These are phyloP conservation scores for Schwanniomyces etchellsii DNA, from an alignment of 1,139 yeast species.

Conservation along the genomic window DNA sequence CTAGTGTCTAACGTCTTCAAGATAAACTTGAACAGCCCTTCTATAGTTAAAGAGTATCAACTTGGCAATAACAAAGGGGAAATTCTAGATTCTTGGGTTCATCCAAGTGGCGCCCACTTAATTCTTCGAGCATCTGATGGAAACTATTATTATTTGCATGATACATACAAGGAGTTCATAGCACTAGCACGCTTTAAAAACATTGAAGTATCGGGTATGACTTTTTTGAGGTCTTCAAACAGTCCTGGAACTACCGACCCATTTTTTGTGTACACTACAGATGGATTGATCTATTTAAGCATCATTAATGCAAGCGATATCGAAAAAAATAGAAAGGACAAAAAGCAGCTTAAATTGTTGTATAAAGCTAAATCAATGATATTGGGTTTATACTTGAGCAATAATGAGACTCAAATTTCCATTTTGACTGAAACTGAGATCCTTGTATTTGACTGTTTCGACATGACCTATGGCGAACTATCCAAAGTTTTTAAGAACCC, in stretches of 20 bases:
- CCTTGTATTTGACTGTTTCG: constrained; percentile 34
- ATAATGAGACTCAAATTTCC: constrained; percentile 19
- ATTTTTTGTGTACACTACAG: constrained; percentile 25
- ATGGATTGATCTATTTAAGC: constrained; percentile 24
- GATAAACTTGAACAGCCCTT: constrained; percentile 35
- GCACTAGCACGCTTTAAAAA: constrained; percentile 28
- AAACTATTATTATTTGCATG: constrained; percentile 27
- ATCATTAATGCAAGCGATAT: constrained; percentile 22
- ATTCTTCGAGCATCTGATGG: constrained; percentile 22
- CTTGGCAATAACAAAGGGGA: constrained; percentile 14
- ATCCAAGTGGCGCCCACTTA: constrained; percentile 34
- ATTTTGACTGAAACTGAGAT: constrained; percentile 14
- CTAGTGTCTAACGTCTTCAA: constrained; percentile 17
- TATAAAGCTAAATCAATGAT: constrained; percentile 13
- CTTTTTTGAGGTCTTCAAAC: constrained; percentile 13
- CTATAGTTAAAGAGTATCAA: constrained; percentile 24
- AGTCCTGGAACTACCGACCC: constrained; percentile 18
- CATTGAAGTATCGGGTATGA: constrained; percentile 18
- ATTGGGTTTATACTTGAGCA: constrained; percentile 18
- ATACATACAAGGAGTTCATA: constrained; percentile 27
- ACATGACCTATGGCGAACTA: constrained; percentile 23
- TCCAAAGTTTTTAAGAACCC: constrained; percentile 22
- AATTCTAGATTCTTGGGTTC: constrained; percentile 31
- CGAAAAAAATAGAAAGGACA: constrained; percentile 30
- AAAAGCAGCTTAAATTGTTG: constrained; percentile 27